Percentiles rank a stretch among this genome's conserved stretches.
These are phyloP conservation scores for Penicillium bialowiezense DNA, from an alignment of 495 filamentous ascomycete species.

Conservation along the genomic window DNA sequence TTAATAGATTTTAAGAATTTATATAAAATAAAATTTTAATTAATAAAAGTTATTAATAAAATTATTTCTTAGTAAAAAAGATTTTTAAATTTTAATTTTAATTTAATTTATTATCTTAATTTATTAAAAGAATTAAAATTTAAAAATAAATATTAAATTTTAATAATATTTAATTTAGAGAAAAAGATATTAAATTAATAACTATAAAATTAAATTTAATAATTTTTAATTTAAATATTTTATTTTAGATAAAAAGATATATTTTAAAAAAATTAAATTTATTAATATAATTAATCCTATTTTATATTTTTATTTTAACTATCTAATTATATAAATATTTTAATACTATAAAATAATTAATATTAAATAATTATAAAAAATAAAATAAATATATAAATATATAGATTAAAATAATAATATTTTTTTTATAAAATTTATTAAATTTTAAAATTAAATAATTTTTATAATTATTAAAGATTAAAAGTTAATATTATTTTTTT, in stretches of 20 bases:
- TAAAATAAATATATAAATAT: background rate
- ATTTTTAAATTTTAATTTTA: too few species aligned
- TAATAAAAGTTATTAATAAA: constrained; percentile 1
- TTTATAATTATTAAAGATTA: background rate
- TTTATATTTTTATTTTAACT: too few species aligned
- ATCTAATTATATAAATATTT: too few species aligned
- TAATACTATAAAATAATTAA: too few species aligned
- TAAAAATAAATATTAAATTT: constrained; percentile 8
- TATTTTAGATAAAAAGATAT: background rate
- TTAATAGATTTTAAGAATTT: background rate
- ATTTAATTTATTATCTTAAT: background rate
- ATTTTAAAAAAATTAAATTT: too few species aligned
- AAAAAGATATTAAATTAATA: constrained; percentile 6
- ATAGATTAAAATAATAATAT: background rate
- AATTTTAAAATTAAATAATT: background rate
- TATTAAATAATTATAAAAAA: too few species aligned
- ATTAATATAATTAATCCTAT: too few species aligned
- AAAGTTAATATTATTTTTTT: background rate
- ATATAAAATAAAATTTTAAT: constrained; percentile 3
- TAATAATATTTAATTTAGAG: constrained; percentile 2
- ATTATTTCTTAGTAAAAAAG: too few species aligned
- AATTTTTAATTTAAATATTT: constrained; percentile 2
- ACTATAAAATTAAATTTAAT: constrained; percentile 2
- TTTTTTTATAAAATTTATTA: background rate
- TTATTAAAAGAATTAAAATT: constrained; percentile 2